A percentile compares a stretch with the other conserved stretches of the same genome.
These are phyloP conservation scores for Dillenia turbinata DNA, from an alignment of 164 flowering plant genomes.

Conservation along the genomic window DNA sequence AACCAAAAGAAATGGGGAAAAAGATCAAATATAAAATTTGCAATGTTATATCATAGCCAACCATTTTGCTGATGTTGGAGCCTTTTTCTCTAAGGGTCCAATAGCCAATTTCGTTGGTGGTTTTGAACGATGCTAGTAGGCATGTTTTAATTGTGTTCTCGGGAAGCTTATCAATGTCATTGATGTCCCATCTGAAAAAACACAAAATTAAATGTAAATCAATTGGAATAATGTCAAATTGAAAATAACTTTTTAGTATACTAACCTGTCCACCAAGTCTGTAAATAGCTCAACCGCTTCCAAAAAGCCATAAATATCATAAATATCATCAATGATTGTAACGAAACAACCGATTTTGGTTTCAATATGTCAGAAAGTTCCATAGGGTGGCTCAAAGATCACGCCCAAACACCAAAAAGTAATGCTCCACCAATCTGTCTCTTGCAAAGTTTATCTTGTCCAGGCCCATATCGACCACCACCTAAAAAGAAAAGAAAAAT, in stretches of 20 bases:
- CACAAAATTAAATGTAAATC: too few species aligned
- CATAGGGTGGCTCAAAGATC: constrained; percentile 18
- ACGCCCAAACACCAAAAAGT: constrained; percentile 34
- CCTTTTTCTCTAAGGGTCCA: constrained; percentile 27
- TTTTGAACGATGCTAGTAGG: constrained; percentile 32
- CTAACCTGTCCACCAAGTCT: constrained; percentile 28
- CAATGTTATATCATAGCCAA: constrained; percentile 4
- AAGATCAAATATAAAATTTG: not conserved
- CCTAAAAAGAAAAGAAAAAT: constrained; percentile 15
- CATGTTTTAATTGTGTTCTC: constrained; percentile 35
- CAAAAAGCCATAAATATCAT: constrained; percentile 35
- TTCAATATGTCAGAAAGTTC: constrained; percentile 17
- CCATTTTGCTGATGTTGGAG: constrained; percentile 24
- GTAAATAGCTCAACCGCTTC: constrained; percentile 40
- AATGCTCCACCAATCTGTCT: too few species aligned
- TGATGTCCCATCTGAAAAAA: constrained; percentile 45
- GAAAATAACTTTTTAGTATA: not conserved
- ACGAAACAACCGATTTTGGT: constrained; percentile 32
- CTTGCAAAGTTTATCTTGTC: constrained; percentile 26
- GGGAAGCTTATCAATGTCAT: constrained; percentile 37
- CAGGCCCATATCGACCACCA: constrained; percentile 39
- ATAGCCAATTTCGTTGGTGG: constrained; percentile 26
- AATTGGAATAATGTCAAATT: too few species aligned
- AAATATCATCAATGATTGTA: constrained; percentile 37
- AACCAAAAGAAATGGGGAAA: not conserved